Conservation (phyloP, 2,329 filamentous ascomycete genomes). For the Allantophomopsis cytisporea region DNA sequence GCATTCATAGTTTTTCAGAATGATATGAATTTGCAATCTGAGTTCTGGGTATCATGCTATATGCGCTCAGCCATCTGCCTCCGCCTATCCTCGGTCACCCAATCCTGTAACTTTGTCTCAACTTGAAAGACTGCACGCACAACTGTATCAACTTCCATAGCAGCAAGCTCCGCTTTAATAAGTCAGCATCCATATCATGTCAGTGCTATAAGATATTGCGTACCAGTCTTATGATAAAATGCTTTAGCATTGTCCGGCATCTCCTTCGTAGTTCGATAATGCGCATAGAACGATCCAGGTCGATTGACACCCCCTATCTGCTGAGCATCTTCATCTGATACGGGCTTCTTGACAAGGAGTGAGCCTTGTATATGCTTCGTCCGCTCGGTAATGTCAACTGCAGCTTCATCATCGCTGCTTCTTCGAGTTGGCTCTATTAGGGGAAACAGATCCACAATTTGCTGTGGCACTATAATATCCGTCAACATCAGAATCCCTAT, state of each 20-base stretch:
- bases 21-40: no score
- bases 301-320: conserved; percentile 9
- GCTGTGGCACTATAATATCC: conserved; percentile 13
- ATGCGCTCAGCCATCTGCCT: not conserved
- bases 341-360: conserved; percentile 13
- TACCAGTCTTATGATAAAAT: conserved; percentile 28
- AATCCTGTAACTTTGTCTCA: conserved; percentile 1
- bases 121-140: not conserved
- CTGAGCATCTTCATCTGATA: conserved; percentile 7
- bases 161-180: conserved; percentile 1
- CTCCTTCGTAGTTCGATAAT: conserved; percentile 25
- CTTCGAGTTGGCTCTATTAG: conserved; percentile 9
- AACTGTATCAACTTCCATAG: conserved; percentile 1
- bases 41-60: no score
- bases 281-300: conserved; percentile 20
- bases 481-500: conserved; percentile 1
- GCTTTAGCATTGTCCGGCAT: conserved; percentile 24
- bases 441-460: conserved; percentile 21
- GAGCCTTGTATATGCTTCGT: conserved; percentile 12
- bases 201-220: conserved; percentile 1
- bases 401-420: conserved; percentile 12
- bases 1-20: no score
- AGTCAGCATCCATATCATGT: not conserved
- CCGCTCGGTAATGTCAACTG: conserved; percentile 3
- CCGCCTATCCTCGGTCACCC: not conserved